phyloP scores from a whole-genome alignment of 306 rosid genomes.

The Chamaecrista fasciculata region DNA sequence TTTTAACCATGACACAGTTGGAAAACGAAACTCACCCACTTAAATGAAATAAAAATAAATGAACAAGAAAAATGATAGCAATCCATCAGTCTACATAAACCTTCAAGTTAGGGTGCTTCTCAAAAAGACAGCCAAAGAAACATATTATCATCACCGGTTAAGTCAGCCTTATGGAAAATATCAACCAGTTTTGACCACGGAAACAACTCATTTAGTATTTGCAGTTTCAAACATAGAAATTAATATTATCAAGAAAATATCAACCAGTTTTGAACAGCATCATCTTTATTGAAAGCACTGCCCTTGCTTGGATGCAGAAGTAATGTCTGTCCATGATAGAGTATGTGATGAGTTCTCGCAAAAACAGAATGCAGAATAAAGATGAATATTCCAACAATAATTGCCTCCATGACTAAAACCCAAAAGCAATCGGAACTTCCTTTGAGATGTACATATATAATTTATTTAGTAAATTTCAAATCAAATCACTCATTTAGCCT shows the following conservation, averaged over 20 bases:
- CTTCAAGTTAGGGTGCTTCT: constrained; percentile 17
- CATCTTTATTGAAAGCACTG: not conserved
- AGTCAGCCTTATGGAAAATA: constrained; percentile 10
- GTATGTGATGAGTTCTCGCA: not conserved
- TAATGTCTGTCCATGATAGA: not conserved
- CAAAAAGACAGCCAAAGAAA: not conserved
- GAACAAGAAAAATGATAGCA: constrained; percentile 19
- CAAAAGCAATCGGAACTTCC: not conserved
- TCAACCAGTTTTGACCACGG: no score
- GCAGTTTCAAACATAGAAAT: constrained; percentile 4
- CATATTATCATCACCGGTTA: not conserved
- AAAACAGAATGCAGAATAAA: not conserved
- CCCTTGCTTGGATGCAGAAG: not conserved
- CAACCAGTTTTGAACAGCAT: not conserved
- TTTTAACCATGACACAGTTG: not conserved
- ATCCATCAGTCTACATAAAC: not conserved
- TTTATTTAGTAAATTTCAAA: not conserved
- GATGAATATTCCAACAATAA: not conserved
- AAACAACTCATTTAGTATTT: not conserved
- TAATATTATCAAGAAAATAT: not conserved
- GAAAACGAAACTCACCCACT: not conserved
- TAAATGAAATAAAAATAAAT: constrained; percentile 2
- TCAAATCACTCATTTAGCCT: no score
- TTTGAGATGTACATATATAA: not conserved
- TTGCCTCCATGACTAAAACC: not conserved